Evolutionary conservation across 116 monocot genomes (phyloP).

Genomic region (Dioscorea cayenensis): DNA sequence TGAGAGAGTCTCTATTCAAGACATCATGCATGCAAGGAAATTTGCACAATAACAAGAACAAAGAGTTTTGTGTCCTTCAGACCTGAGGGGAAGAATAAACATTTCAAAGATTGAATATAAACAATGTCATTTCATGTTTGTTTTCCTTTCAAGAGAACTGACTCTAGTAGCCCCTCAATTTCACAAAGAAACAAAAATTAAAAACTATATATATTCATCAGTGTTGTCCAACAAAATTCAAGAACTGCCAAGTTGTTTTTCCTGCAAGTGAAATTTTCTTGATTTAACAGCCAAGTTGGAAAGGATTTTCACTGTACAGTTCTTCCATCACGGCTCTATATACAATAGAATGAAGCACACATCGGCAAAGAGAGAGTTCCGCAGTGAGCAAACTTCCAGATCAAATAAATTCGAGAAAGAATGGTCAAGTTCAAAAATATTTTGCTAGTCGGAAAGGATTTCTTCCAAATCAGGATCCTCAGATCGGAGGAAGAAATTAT

Average conservation of each 20-base stretch:
- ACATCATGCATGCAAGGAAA: no score
- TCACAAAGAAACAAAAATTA: no score
- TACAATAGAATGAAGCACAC: neutral
- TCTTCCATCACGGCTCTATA: neutral
- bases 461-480: conserved; percentile 76
- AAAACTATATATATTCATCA: no score
- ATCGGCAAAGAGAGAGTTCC: neutral
- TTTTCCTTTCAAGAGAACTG: no score
- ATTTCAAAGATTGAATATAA: no score
- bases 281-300: neutral
- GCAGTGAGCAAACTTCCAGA: neutral
- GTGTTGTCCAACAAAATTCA: neutral
- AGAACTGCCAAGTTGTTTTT: no score
- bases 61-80: no score
- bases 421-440: conserved; percentile 2
- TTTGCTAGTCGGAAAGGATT: conserved; percentile 66
- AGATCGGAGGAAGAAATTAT: conserved; percentile 24
- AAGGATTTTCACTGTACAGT: conserved; percentile 3
- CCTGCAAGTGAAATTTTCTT: neutral
- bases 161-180: no score
- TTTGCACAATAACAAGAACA: no score
- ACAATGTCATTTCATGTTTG: no score
- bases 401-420: conserved; percentile 16
- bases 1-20: no score
- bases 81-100: no score